Percentiles rank a stretch among this genome's conserved stretches.
phyloP scores from a whole-genome alignment of 148 eudicot genomes.

The Amaranthus cruentus region DNA sequence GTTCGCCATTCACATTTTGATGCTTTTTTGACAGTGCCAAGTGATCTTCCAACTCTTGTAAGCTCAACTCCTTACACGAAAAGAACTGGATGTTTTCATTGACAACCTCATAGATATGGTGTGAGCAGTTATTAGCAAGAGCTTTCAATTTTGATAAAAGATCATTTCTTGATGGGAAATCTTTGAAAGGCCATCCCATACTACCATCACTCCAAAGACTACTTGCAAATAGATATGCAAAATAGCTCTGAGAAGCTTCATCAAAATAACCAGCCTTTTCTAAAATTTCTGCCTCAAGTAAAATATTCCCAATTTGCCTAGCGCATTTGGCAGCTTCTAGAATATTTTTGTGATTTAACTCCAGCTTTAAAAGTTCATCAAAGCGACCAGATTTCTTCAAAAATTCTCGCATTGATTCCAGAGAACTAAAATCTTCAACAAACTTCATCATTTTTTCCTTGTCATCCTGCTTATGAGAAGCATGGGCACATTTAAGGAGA shows the following conservation, averaged over 20 bases:
- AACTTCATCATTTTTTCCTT: conserved; percentile 44
- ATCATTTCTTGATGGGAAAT: conserved; percentile 35
- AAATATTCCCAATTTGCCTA: conserved; percentile 17
- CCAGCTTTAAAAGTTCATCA: conserved; percentile 30
- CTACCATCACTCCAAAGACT: conserved; percentile 41
- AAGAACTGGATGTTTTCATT: conserved; percentile 23
- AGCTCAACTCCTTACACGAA: not conserved
- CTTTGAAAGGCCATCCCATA: conserved; percentile 57
- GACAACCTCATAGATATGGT: conserved; percentile 17
- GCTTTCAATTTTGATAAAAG: conserved; percentile 31
- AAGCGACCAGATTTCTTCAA: conserved; percentile 42
- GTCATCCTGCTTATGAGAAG: conserved; percentile 33
- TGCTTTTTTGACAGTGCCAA: conserved; percentile 14
- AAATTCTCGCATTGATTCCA: conserved; percentile 38
- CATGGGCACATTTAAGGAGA: conserved; percentile 39
- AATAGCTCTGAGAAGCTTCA: conserved; percentile 28
- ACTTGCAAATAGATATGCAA: conserved; percentile 35
- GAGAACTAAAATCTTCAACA: conserved; percentile 44
- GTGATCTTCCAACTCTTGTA: conserved; percentile 22
- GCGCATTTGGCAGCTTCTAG: conserved; percentile 34
- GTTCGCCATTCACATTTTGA: conserved; percentile 32
- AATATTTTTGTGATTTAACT: conserved; percentile 24
- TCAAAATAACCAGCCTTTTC: conserved; percentile 19
- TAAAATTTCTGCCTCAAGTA: conserved; percentile 29
- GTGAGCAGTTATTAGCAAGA: conserved; percentile 19